A percentile compares a stretch with the other conserved stretches of the same genome.
Evolutionary conservation across 2,329 filamentous ascomycete species (phyloP).

Genomic region (Ambrosiella beaveri): DNA sequence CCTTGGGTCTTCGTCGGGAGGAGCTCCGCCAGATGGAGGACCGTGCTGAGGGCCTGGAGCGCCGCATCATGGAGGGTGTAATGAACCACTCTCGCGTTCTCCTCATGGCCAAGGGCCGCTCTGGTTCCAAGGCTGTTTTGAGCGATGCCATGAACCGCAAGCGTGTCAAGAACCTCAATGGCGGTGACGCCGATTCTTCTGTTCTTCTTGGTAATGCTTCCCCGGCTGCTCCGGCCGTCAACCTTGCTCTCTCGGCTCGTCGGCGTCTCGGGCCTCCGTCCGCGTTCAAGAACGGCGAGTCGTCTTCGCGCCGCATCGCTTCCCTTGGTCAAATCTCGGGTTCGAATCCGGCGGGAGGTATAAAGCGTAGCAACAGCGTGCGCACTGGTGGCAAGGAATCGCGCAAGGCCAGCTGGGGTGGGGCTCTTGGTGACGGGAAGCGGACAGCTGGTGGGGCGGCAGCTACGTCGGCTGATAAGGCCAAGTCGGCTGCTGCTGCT

Average conservation of each 20-base stretch:
- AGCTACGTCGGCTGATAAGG: conserved; percentile 1
- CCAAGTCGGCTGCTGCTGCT: conserved; percentile 7
- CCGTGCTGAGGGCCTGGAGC: conserved; percentile 75
- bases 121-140: conserved; percentile 28
- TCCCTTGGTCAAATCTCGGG: conserved; percentile 80
- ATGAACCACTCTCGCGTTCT: conserved; percentile 89
- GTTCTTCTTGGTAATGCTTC: neutral
- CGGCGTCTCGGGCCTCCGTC: conserved; percentile 27
- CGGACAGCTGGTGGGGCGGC: neutral
- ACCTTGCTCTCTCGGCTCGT: conserved; percentile 37
- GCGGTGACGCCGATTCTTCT: conserved; percentile 4
- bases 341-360: conserved; percentile 45
- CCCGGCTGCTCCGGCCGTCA: conserved; percentile 24
- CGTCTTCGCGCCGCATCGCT: conserved; percentile 50
- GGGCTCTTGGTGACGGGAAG: conserved; percentile 24
- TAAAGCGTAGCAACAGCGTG: conserved; percentile 66
- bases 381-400: conserved; percentile 27
- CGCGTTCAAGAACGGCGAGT: neutral
- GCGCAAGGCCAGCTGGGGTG: conserved; percentile 56
- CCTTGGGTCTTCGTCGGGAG: conserved; percentile 71
- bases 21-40: conserved; percentile 83
- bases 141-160: conserved; percentile 42
- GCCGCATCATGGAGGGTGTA: conserved; percentile 82
- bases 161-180: conserved; percentile 28
- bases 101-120: conserved; percentile 52